phyloP scores from a whole-genome alignment of 495 filamentous ascomycete genomes.

The Diplogelasinospora grovesii region DNA sequence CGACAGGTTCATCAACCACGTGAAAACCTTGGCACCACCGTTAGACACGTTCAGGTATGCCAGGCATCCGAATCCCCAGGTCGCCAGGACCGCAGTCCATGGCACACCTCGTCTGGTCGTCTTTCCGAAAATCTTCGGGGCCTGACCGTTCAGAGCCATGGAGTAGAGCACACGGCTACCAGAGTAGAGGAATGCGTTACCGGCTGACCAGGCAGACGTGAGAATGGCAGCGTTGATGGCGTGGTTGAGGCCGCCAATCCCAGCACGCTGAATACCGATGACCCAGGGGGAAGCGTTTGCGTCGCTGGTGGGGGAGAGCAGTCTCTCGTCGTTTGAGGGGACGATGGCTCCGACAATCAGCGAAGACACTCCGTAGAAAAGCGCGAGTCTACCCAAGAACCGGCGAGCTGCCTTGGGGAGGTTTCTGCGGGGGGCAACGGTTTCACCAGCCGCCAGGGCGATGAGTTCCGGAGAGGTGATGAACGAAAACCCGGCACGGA shows the following conservation, averaged over 20 bases:
- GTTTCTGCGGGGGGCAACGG: constrained; percentile 67
- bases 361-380: constrained; percentile 66
- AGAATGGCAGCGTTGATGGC: constrained; percentile 43
- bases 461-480: constrained; percentile 45
- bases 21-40: constrained; percentile 50
- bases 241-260: constrained; percentile 39
- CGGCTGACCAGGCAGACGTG: constrained; percentile 49
- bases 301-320: constrained; percentile 47
- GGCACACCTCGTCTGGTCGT: constrained; percentile 56
- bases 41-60: constrained; percentile 56
- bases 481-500: constrained; percentile 43
- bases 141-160: constrained; percentile 56
- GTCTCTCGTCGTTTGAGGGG: constrained; percentile 45
- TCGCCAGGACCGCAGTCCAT: constrained; percentile 52
- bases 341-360: constrained; percentile 66
- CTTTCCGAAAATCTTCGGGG: constrained; percentile 49
- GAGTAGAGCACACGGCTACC: constrained; percentile 73
- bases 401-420: constrained; percentile 66
- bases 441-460: constrained; percentile 68
- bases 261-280: constrained; percentile 39
- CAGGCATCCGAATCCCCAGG: constrained; percentile 47
- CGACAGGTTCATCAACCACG: constrained; percentile 50
- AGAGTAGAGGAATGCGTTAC: constrained; percentile 76
- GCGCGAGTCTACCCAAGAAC: constrained; percentile 61
- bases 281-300: constrained; percentile 61